Evolutionary conservation across 2,329 filamentous ascomycete species (phyloP).

Genomic region (Sporothrix variecibatus): DNA sequence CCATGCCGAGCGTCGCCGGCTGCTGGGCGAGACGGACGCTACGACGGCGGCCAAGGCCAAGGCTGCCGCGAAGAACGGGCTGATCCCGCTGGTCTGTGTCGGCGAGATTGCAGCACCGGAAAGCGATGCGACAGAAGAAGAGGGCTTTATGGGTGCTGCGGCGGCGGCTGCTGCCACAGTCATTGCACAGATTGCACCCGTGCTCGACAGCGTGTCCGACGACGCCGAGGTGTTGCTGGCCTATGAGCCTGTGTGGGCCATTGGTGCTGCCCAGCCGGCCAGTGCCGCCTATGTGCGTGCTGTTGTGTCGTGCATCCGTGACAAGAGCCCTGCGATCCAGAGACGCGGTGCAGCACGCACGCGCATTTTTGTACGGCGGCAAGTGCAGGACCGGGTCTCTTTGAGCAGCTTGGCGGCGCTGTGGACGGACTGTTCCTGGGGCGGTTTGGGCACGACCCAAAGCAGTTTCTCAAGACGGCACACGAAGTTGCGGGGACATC

Average conservation of each 20-base stretch:
- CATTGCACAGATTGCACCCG: conserved; percentile 62
- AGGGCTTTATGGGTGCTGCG: conserved; percentile 60
- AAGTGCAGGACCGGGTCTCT: conserved; percentile 81
- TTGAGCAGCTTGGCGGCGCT: conserved; percentile 63
- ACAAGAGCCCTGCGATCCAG: conserved; percentile 51
- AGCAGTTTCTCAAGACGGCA: conserved; percentile 71
- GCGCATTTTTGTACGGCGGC: conserved; percentile 76
- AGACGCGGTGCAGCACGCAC: conserved; percentile 54
- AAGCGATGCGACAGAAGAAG: conserved; percentile 45
- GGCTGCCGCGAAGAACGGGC: conserved; percentile 66
- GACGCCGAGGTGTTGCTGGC: conserved; percentile 73
- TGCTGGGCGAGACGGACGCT: conserved; percentile 75
- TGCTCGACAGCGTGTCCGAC: conserved; percentile 61
- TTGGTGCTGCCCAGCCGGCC: conserved; percentile 73
- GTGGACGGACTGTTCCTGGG: conserved; percentile 82
- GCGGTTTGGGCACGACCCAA: conserved; percentile 76
- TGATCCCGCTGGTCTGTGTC: conserved; percentile 78
- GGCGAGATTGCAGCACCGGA: conserved; percentile 63
- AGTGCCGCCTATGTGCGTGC: conserved; percentile 69
- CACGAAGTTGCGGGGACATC: conserved; percentile 60
- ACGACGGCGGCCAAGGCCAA: conserved; percentile 68
- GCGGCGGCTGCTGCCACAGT: conserved; percentile 67
- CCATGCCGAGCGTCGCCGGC: conserved; percentile 73
- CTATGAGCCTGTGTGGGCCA: conserved; percentile 89
- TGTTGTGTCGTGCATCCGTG: conserved; percentile 66